These are phyloP conservation scores for Cardiospermum halicacabum DNA, from an alignment of 345 rosid species.

Conservation along the genomic window DNA sequence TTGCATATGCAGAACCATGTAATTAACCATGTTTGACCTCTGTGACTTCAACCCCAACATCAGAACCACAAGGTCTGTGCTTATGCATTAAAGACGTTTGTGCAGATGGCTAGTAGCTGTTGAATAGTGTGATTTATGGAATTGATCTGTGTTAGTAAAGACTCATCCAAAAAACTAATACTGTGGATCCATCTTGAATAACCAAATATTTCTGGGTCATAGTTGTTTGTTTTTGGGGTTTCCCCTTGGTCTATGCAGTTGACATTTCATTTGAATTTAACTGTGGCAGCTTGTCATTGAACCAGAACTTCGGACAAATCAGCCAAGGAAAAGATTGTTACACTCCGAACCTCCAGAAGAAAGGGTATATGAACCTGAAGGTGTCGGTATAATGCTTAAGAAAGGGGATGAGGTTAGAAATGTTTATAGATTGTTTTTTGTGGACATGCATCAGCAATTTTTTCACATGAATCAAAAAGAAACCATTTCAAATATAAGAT, in stretches of 20 bases:
- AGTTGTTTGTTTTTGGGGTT: background rate
- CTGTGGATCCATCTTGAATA: background rate
- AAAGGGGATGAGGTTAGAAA: slow-evolving; percentile 81
- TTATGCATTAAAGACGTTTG: background rate
- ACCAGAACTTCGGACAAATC: slow-evolving; percentile 77
- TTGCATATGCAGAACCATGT: background rate
- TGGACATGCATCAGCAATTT: background rate
- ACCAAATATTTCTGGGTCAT: background rate
- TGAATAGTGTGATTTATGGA: background rate
- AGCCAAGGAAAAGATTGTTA: slow-evolving; percentile 57
- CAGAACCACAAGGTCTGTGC: background rate
- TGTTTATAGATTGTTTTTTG: background rate
- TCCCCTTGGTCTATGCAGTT: background rate
- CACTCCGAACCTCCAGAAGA: slow-evolving; percentile 66
- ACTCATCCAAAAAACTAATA: background rate
- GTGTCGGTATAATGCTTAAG: slow-evolving; percentile 61
- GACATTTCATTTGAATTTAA: slow-evolving; percentile 11
- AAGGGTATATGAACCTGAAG: slow-evolving; percentile 63
- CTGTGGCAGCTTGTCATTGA: slow-evolving; percentile 73
- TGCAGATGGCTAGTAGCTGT: background rate
- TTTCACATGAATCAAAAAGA: background rate
- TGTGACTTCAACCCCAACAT: background rate
- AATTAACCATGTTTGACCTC: background rate
- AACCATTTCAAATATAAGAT: background rate
- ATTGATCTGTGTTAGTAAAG: background rate